These are phyloP conservation scores for Mikania micrantha DNA, from an alignment of 129 eudicot genomes.

Conservation along the genomic window DNA sequence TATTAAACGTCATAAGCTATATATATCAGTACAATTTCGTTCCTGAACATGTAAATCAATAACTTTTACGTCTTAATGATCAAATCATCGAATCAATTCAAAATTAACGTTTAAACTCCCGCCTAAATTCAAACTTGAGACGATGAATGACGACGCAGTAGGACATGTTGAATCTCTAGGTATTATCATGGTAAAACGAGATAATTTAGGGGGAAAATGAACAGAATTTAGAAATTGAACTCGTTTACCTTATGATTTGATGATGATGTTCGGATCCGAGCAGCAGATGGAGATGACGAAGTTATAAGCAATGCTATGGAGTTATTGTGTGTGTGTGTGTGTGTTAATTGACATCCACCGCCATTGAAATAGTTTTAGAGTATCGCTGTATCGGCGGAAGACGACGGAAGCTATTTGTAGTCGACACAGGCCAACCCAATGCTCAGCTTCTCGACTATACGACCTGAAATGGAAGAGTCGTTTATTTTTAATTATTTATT, in stretches of 20 bases:
- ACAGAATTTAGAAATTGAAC: constrained; percentile 17
- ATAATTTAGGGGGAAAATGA: not conserved
- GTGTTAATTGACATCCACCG: constrained; percentile 21
- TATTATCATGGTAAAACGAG: constrained; percentile 1
- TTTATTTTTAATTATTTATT: not conserved
- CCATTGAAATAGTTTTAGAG: constrained; percentile 18
- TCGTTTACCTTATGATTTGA: constrained; percentile 18
- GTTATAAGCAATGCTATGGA: not conserved
- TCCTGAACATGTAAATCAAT: constrained; percentile 8
- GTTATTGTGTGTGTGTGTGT: not conserved
- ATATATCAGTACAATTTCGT: not conserved
- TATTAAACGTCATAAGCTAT: not conserved
- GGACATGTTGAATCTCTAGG: not conserved
- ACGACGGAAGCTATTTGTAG: constrained; percentile 17
- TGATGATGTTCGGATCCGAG: constrained; percentile 16
- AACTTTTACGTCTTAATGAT: not conserved
- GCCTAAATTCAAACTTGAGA: constrained; percentile 27
- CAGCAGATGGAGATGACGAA: constrained; percentile 13
- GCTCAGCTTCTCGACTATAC: not conserved
- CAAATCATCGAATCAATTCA: not conserved
- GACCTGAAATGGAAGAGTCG: constrained; percentile 5
- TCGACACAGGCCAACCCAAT: not conserved
- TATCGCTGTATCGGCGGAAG: constrained; percentile 22
- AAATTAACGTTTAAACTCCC: constrained; percentile 15
- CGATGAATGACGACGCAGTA: too few species aligned